Evolutionary conservation across 2,329 filamentous ascomycete genomes (phyloP), one percentile per base, ranked within the genome.

Genomic region (Cryphonectria radicalis): DNA sequence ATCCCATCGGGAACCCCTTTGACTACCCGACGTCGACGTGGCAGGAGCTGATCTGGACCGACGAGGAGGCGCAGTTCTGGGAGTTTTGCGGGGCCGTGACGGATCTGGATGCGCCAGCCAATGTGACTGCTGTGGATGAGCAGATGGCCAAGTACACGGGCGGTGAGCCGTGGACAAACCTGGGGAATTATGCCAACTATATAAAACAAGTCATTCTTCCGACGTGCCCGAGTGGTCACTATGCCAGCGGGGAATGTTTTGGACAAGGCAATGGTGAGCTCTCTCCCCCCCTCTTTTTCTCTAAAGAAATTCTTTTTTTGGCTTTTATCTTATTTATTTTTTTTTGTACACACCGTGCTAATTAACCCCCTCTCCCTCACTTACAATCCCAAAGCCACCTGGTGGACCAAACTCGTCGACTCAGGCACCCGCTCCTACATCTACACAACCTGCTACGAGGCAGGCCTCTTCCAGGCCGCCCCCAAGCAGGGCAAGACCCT

Each of bases 21-120:
- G 81, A 81, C 72, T 88, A 88, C 74, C 82, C 83, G 0, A 85
- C 82, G 0, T 80, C 79, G 35, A 87, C 86, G 5, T 88, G 86
- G 86, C 86, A 88, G 77, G 86, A 88, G 74, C 77, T 88, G 13
- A 85, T 84, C 70, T 88, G 86, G 86, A 78, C 72, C 0, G 81
- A 83, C 70, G 81, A 80, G 57, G 79, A 79, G 1, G 76, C 81
- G 5, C 84, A 88, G 74, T 87, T 88, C 75, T 88, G 82, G 77
- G 74, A 81, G 62, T 88, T 88, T 78, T 88, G 85, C 76, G 80
- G 78, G 11, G 88, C 87, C 68, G 80, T 88, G 62, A 86, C 86
- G 1, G 81, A 86, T 70, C 76, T 82, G 43, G 76, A 84, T 65
- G 79, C 84, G 0, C 82, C 85, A 0, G 79, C 77, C 37, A 81